Evolutionary conservation across 23 red algal species (phyloP), one percentile per base, ranked within the genome.

Genomic region (Pyropia haitanensis): DNA sequence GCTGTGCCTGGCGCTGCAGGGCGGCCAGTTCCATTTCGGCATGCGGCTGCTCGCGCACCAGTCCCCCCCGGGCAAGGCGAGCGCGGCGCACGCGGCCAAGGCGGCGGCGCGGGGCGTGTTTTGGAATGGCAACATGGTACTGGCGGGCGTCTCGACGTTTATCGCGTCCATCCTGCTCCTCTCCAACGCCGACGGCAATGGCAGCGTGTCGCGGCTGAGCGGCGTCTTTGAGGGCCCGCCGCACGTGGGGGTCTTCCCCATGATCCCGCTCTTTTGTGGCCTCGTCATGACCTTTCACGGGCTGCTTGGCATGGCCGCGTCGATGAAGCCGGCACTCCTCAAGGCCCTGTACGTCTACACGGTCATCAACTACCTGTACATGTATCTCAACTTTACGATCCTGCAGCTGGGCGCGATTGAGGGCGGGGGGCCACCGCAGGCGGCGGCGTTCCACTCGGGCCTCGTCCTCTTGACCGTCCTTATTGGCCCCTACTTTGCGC

Each of bases 1-100:
- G 48, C 75, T 84, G 50, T 84, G 79, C 33, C 68, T 84, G 1
- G 79, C 79, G 1, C 62, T 84, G 58, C 79, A 84, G 58, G 79
- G 79, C 0, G 79, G 79, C 8, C 79, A 84, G 27, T 84, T 84
- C 53, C 57, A 68, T 2, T 75, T 73, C 27, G 75, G 73, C 69
- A 71, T 71, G 31, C 79, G 79, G 31, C 68, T 84, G 19, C 29
- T 84, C 39, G 46, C 61, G 26, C 22, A 10, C 14, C 50, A 29
- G 30, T 58, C 79, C 23, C 39, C 39, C 5, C 39, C 39, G 39
- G 79, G 68, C 16, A 18, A 21, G 56, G 70, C 73, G 28, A 65
- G 73, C 24, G 51, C 75, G 20, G 50, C 15, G 19, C 68, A 73
- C 30, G 58, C 49, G n/a, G 66, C 79, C 15, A 51, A 63, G 31